A percentile compares a stretch with the other conserved stretches of the same genome.
phyloP scores from a whole-genome alignment of 768 basidiomycete genomes.

The Mrakia frigida region DNA sequence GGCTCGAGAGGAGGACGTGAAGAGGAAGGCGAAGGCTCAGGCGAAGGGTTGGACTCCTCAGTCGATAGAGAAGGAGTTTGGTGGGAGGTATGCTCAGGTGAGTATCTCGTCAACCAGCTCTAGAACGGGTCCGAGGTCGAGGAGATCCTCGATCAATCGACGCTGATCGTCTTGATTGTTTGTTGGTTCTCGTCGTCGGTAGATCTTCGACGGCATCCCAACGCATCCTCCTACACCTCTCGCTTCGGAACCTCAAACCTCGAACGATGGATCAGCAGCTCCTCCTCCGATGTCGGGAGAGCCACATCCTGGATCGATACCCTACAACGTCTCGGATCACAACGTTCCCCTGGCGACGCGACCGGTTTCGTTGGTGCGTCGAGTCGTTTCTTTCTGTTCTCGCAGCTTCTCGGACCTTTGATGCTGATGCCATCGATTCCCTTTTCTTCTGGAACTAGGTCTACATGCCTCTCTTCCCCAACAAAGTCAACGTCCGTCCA shows the following conservation, averaged over 20 bases:
- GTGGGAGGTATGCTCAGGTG: constrained; percentile 32
- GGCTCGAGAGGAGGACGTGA: constrained; percentile 22
- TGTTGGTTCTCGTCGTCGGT: not conserved
- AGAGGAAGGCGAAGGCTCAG: constrained; percentile 22
- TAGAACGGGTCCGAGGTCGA: not conserved
- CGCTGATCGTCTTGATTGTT: no score
- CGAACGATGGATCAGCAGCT: not conserved
- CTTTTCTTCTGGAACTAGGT: not conserved
- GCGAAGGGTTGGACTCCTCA: constrained; percentile 31
- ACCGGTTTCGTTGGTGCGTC: constrained; percentile 17
- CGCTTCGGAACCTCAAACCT: not conserved
- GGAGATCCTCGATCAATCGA: not conserved
- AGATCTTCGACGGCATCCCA: constrained; percentile 32
- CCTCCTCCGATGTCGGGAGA: not conserved
- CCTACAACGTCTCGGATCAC: constrained; percentile 29
- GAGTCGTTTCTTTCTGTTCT: not conserved
- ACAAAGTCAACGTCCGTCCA: not conserved
- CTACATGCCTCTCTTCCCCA: constrained; percentile 23
- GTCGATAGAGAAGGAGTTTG: constrained; percentile 28
- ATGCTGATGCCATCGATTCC: not conserved
- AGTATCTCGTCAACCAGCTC: not conserved
- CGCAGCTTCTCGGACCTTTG: no score
- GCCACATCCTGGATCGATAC: not conserved
- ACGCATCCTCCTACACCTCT: constrained; percentile 16
- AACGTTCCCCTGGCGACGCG: constrained; percentile 29